These are phyloP conservation scores for Cercospora zeae-maydis DNA, from an alignment of 2,329 filamentous ascomycete genomes.

Conservation along the genomic window DNA sequence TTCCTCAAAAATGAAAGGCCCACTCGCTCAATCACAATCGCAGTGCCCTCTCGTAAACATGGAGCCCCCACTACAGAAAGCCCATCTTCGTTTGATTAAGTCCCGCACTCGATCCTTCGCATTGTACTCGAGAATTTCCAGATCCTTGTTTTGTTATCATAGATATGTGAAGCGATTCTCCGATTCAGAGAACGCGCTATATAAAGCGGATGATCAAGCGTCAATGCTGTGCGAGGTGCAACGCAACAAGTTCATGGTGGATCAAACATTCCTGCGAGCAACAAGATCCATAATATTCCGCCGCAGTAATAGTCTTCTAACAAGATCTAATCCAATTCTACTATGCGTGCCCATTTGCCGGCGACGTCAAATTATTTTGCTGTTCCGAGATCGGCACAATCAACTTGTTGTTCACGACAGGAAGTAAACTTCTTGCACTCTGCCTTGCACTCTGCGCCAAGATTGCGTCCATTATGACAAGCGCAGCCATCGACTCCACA, in stretches of 20 bases:
- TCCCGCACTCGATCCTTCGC: constrained; percentile 19
- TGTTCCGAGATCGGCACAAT: constrained; percentile 25
- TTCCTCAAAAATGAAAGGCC: constrained; percentile 14
- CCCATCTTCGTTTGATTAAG: constrained; percentile 25
- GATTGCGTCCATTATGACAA: constrained; percentile 83
- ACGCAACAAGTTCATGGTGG: too few species aligned
- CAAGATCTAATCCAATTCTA: background rate
- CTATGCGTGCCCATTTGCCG: constrained; percentile 19
- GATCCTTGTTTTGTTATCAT: background rate
- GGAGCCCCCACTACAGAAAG: constrained; percentile 23
- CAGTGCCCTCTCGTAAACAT: constrained; percentile 11
- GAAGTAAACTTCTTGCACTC: constrained; percentile 46
- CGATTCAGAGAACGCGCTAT: too few species aligned
- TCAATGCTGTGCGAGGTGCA: too few species aligned
- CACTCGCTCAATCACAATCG: constrained; percentile 17
- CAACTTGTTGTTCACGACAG: constrained; percentile 35
- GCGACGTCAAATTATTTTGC: constrained; percentile 25
- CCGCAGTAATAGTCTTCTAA: background rate
- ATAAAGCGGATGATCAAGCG: too few species aligned
- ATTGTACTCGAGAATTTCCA: constrained; percentile 16
- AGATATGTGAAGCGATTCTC: too few species aligned
- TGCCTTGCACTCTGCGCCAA: constrained; percentile 71
- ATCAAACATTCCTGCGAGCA: background rate
- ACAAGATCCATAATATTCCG: background rate
- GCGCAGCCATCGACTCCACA: constrained; percentile 84